These are phyloP conservation scores for Gigaspora rosea DNA, from an alignment of 192 early-diverging fungal genomes.

Conservation along the genomic window DNA sequence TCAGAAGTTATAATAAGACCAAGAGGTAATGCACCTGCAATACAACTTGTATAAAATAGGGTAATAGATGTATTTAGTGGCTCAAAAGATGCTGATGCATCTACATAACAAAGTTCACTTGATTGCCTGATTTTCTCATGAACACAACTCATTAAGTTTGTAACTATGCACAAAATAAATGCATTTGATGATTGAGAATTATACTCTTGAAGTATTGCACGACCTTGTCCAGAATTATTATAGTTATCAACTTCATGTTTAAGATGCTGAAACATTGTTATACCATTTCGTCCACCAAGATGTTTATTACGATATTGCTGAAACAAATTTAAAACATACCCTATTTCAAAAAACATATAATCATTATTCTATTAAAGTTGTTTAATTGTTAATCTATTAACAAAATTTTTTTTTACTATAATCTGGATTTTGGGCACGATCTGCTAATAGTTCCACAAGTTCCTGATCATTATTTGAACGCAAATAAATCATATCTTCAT, in stretches of 20 bases:
- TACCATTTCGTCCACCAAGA: no score
- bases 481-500: background rate
- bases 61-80: slow-evolving; percentile 3
- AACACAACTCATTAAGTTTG: background rate
- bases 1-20: background rate
- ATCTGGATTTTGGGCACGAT: background rate
- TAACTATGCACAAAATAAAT: slow-evolving; percentile 13
- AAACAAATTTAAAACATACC: no score
- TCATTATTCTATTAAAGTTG: no score
- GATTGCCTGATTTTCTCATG: background rate
- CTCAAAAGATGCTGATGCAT: slow-evolving; percentile 7
- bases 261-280: no score
- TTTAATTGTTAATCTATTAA: background rate
- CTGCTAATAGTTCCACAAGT: background rate
- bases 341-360: no score
- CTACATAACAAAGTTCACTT: background rate
- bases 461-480: background rate
- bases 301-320: no score
- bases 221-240: background rate
- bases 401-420: slow-evolving; percentile 1
- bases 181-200: background rate
- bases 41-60: background rate
- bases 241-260: background rate
- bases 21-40: background rate
- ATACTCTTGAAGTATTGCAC: background rate